Evolutionary conservation across 805 yeast species (phyloP), one percentile per base, ranked within the genome.

Genomic region (Priceomyces haplophilus): DNA sequence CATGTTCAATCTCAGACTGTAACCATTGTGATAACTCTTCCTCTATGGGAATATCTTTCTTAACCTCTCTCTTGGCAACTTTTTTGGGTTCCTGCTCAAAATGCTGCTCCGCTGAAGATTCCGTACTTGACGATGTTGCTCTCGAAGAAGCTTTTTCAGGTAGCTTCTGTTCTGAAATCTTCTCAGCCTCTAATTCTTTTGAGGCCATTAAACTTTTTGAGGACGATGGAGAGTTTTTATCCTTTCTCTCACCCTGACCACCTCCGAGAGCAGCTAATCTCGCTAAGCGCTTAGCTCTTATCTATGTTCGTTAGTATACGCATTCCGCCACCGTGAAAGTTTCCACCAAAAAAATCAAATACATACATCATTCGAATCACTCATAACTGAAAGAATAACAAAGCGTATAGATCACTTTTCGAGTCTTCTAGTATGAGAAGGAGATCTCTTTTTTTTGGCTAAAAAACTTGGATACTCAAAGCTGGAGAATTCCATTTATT

Each of bases 241-340:
- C 31, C n/a, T n/a, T n/a, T 27, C 31, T n/a, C n/a, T 10, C 15
- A 5, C 11, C 31, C 31, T 11, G 31, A 6, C 34, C 16, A 25
- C 25, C 16, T 27, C 41, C 46, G 13, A 43, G 17, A 13, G 51
- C 51, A 10, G 51, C 69, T 43, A 80, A 64, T 45, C 69, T 69
- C 4, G 85, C 85, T 49, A 80, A 61, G 35, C 85, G 58, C 49
- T 75, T 75, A 40, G 75, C 74, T 44, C 80, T 63, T 20, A 75
- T 75, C 76, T 72, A 46, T 39, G 27, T 40, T 48, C 21, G 51
- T 53, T 52, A 53, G 55, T 47, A 52, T 31, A 25, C 37, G 46
- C 44, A 49, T 27, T 50, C 52, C 39, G 39, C 39, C 39, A 36
- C 29, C 30, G 30, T 24, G 20, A 36, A 23, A 11, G 12, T 25